These are phyloP conservation scores for Hypoxylon sp. DNA, from an alignment of 2,329 filamentous ascomycete species.

Conservation along the genomic window DNA sequence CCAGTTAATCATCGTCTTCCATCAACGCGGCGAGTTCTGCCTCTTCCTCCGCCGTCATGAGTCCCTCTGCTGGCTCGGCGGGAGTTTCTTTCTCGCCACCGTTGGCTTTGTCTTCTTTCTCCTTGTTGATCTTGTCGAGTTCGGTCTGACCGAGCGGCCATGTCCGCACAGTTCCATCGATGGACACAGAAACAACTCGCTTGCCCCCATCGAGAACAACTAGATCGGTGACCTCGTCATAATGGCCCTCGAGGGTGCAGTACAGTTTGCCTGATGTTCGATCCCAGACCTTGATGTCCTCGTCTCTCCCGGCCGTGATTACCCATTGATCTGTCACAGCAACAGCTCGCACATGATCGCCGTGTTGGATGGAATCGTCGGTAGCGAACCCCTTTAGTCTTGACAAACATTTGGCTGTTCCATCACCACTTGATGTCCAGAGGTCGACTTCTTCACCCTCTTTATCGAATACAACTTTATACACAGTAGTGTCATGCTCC, in stretches of 20 bases:
- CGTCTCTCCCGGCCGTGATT: conserved; percentile 89
- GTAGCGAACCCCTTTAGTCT: conserved; percentile 77
- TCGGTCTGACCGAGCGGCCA: conserved; percentile 81
- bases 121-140: conserved; percentile 66
- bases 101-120: conserved; percentile 66
- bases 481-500: conserved; percentile 92
- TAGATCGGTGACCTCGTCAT: conserved; percentile 90
- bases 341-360: conserved; percentile 91
- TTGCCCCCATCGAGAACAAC: conserved; percentile 69
- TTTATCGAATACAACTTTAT: conserved; percentile 80
- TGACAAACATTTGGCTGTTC: conserved; percentile 84
- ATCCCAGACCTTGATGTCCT: conserved; percentile 94
- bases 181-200: conserved; percentile 83
- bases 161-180: conserved; percentile 88
- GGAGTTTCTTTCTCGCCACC: conserved; percentile 65
- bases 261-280: conserved; percentile 78
- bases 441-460: conserved; percentile 76
- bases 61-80: conserved; percentile 62
- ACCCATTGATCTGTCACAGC: conserved; percentile 83
- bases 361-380: conserved; percentile 82
- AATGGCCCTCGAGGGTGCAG: conserved; percentile 86
- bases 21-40: conserved; percentile 92
- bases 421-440: conserved; percentile 95
- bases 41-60: conserved; percentile 91
- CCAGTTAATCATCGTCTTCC: conserved; percentile 77